Evolutionary conservation across 2,329 filamentous ascomycete genomes (phyloP), one percentile per base, ranked within the genome.

Genomic region (Anthostomella pinea): DNA sequence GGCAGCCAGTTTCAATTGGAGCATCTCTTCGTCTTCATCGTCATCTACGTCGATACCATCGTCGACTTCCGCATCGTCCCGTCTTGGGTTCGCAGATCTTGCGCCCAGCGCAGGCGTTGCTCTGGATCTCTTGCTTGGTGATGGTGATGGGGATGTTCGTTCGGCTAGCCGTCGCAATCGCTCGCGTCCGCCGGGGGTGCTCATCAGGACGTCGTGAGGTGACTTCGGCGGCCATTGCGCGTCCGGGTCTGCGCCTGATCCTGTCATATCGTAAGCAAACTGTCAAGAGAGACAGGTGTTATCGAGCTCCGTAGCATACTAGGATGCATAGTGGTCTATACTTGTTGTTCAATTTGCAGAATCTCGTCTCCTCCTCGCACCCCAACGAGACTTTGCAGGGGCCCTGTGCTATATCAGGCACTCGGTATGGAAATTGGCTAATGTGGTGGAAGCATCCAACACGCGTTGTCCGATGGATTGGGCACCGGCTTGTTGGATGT

Each of bases 1-100:
- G 37, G 87, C 88, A 47, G 90, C 82, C 5, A 97, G 69, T 59
- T 95, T 83, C 45, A 98, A 68, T 56, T 94, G 80, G 21, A 97
- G 66, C 1, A 81, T 94, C 68, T 97, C 90, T 6, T 94, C 85
- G 4, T 87, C 83, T 0, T 83, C 79, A 8, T 80, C 73, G 4
- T 67, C 67, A 3, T 70, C 66, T 66, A 32, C 59, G 45, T 65
- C 65, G 30, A 61, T 49, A 26, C 59, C 62, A 25, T 49, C 58
- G 27, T 53, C 49, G 13, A 46, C 41, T 6, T 42, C 35, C 10
- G 33, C 43, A 16, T 43, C 46, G 10, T 48, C 46, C 15, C 35
- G 28, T 27, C 23, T 26, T 10, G 35, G 39, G 14, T 46, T 45
- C 14, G 39, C 35, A 17, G 39, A 32, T 34, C 39, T 29, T 27